Percentiles rank a stretch among this genome's conserved stretches.
phyloP scores from a whole-genome alignment of 805 yeast genomes.

The Teunomyces cretensis region DNA sequence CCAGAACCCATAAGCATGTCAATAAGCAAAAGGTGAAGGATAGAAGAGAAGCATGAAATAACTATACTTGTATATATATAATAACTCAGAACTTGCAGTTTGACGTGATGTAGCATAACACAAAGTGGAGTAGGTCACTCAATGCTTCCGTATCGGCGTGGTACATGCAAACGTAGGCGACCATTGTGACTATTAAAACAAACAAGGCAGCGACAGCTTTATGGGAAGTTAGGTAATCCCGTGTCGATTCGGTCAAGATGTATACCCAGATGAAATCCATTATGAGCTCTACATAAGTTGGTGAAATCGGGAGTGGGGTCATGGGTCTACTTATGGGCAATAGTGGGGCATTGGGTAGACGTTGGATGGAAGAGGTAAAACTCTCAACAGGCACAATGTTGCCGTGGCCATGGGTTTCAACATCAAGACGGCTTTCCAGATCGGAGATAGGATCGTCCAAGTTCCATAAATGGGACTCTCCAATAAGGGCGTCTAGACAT shows the following conservation, averaged over 20 bases:
- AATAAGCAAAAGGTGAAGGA: slow-evolving; percentile 86
- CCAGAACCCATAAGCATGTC: slow-evolving; percentile 84
- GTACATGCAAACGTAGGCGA: background rate
- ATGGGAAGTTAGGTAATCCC: background rate
- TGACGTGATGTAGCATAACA: background rate
- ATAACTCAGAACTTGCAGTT: background rate
- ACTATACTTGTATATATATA: slow-evolving; percentile 3
- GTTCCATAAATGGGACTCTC: background rate
- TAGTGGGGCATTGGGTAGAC: background rate
- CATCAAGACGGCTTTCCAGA: background rate
- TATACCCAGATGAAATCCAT: background rate
- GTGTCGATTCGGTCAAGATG: background rate
- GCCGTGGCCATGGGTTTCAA: background rate
- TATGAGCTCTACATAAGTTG: background rate
- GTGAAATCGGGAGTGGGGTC: slow-evolving; percentile 43
- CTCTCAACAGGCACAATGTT: background rate
- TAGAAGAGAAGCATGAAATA: slow-evolving; percentile 56
- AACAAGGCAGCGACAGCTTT: background rate
- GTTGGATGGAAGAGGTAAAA: background rate
- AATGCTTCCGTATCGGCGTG: slow-evolving; percentile 1
- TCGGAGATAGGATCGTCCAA: background rate
- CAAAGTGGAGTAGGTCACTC: slow-evolving; percentile 7
- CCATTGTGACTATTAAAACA: background rate
- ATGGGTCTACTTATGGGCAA: slow-evolving; percentile 2
- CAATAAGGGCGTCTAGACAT: background rate